Evolutionary conservation across 2,329 filamentous ascomycete species (phyloP).

Genomic region (Harringtonia aguacate): DNA sequence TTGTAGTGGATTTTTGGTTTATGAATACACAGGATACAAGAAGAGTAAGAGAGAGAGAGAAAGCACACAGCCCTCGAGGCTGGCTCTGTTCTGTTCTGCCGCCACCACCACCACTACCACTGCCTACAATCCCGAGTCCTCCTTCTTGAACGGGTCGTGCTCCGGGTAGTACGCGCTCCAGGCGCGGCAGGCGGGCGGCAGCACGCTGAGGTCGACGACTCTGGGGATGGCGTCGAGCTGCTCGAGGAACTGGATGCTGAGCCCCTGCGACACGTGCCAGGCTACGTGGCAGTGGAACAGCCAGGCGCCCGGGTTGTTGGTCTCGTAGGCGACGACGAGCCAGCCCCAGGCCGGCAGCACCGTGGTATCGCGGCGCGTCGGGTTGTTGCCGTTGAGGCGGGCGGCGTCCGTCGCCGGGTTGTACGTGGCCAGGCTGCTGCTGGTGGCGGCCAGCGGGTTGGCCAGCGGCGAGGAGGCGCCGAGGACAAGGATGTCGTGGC

Average conservation of each 20-base stretch:
- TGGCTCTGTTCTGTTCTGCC: too few relatives aligned
- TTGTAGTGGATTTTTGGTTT: too few relatives aligned
- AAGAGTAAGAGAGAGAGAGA: too few relatives aligned
- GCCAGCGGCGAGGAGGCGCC: constrained; percentile 15
- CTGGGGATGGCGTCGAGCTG: constrained; percentile 7
- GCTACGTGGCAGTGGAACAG: constrained; percentile 39
- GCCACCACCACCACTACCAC: background rate
- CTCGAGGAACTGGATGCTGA: constrained; percentile 41
- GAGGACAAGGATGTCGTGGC: constrained; percentile 24
- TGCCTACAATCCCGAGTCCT: constrained; percentile 10
- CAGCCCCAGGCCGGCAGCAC: constrained; percentile 32
- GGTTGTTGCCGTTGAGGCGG: constrained; percentile 26
- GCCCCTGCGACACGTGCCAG: constrained; percentile 37
- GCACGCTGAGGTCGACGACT: constrained; percentile 3
- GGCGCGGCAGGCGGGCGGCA: constrained; percentile 6
- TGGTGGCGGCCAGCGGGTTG: constrained; percentile 7
- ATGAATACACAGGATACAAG: too few relatives aligned
- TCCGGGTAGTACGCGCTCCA: constrained; percentile 11
- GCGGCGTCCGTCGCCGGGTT: constrained; percentile 17
- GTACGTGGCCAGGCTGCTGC: constrained; percentile 14
- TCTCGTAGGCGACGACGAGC: constrained; percentile 34
- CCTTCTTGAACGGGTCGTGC: constrained; percentile 6
- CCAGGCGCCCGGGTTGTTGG: constrained; percentile 40
- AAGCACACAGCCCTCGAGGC: too few relatives aligned
- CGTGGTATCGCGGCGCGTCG: constrained; percentile 35